Conservation (phyloP, 139 green algal genomes). For the Chlamydomonas applanata region DNA sequence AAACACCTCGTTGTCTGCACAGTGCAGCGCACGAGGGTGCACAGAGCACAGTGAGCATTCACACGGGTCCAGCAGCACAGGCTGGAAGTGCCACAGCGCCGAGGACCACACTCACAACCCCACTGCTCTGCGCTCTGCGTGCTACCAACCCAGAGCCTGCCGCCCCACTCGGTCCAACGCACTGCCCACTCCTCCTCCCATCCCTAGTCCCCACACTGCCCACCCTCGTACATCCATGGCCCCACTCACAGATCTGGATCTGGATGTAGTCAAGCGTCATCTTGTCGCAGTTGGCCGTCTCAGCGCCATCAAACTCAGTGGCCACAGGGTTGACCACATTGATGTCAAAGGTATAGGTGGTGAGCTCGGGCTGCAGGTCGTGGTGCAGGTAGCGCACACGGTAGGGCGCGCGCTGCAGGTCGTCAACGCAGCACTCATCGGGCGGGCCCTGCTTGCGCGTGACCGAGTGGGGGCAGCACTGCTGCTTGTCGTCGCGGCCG, state of each 20-base stretch:
- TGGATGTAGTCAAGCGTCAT: conserved; percentile 42
- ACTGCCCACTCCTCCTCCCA: not conserved
- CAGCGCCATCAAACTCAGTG: conserved; percentile 15
- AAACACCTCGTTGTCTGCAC: conserved; percentile 31
- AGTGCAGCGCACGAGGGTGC: not conserved
- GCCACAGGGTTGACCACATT: conserved; percentile 12
- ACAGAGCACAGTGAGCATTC: not conserved
- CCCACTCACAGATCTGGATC: conserved; percentile 36
- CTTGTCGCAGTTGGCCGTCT: conserved; percentile 17
- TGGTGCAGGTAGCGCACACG: conserved; percentile 20
- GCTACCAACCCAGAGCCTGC: no score
- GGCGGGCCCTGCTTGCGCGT: conserved; percentile 11
- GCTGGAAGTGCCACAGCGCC: not conserved
- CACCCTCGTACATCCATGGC: not conserved
- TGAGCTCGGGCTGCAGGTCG: not conserved
- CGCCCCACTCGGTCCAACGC: no score
- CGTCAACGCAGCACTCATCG: conserved; percentile 41
- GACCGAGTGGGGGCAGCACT: conserved; percentile 42
- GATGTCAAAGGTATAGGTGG: conserved; percentile 25
- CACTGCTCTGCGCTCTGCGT: no score
- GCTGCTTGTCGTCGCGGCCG: conserved; percentile 22
- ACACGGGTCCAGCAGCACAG: not conserved
- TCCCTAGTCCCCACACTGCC: not conserved
- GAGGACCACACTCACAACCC: no score
- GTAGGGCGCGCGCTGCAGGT: conserved; percentile 34